Evolutionary conservation across 192 early-diverging fungal species (phyloP).

Genomic region (Podila epicladia): DNA sequence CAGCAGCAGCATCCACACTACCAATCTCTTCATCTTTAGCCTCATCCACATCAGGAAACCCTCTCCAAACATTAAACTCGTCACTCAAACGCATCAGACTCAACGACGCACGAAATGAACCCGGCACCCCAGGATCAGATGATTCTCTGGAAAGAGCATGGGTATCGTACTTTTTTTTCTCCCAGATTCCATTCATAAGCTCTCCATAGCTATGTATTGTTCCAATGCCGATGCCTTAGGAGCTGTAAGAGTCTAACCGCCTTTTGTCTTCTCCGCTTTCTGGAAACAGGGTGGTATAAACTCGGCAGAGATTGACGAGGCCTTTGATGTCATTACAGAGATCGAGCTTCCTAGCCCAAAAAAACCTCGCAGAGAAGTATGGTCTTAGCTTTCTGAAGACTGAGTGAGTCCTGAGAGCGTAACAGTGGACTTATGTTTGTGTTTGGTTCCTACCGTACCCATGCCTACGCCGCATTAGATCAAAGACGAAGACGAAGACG

Average conservation of each 20-base stretch:
- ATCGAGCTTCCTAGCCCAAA: slow-evolving; percentile 17
- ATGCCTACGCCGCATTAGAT: neutral
- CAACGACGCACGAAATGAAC: slow-evolving; percentile 8
- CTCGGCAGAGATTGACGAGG: slow-evolving; percentile 18
- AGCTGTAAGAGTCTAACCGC: neutral
- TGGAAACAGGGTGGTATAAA: slow-evolving; percentile 17
- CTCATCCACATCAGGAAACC: neutral
- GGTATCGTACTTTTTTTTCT: slow-evolving; percentile 11
- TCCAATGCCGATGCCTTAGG: neutral
- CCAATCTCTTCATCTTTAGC: neutral
- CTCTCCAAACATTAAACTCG: slow-evolving; percentile 37
- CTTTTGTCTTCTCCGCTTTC: neutral
- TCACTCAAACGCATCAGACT: slow-evolving; percentile 49
- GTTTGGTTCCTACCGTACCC: neutral
- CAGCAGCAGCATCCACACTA: neutral
- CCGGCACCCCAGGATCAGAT: slow-evolving; percentile 19
- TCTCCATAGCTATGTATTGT: neutral
- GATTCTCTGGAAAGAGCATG: slow-evolving; percentile 33
- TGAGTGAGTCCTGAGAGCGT: neutral
- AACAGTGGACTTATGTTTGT: neutral
- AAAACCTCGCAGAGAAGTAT: slow-evolving; percentile 37
- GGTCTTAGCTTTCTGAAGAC: neutral
- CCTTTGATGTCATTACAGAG: neutral
- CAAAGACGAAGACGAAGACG: neutral
- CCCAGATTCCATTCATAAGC: too few relatives aligned